Base-by-base conservation (phyloP, 129 eudicot species). In the Pulicaria dysenterica region DNA sequence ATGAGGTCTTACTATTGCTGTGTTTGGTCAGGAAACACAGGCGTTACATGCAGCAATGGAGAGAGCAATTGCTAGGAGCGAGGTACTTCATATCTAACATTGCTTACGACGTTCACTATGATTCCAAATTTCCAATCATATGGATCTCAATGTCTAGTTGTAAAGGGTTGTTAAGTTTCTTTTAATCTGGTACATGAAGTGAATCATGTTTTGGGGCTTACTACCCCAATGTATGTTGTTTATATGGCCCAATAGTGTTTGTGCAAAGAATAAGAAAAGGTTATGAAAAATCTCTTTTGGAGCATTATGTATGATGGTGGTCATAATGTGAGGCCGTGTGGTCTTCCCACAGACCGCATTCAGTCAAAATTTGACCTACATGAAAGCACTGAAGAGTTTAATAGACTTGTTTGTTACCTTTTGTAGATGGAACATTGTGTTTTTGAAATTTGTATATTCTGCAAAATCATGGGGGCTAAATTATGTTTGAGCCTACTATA, bases 21-120 rank as follows among this genome's bases (percentile, higher is more conserved):
- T 86, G 58, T 83, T 40, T 89, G 77, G 64, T 72, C 88, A 92
- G 97, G 96, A 92, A 70, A 81, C 94, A 61, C 83, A 89, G 57
- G 85, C 79, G 75, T 78, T 92, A 75, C 76, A 69, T 59, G 86
- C 79, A 62, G 90, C 88, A 60, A 49, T 92, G 89, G 87, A 77
- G 76, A 80, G 81, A 79, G 94, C 97, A 80, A 85, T 92, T 73
- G 85, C 84, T 50, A 80, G 84, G 77, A 88, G 86, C 6, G 88
- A 92, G 96, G 97, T 92, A 87, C 64, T 47, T 80, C 40, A 58
- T 43, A 14, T 56, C 46, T 39, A 57, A 67, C 40, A 66, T 43
- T 55, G 39, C 67, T 61, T 57, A 56, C n/a, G 7, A 14, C 59
- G 47, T 54, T 75, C 53, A 55, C n/a, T 54, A 15, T 67, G 65